Percentiles rank a stretch among this genome's conserved stretches.
phyloP scores from a whole-genome alignment of 1,284 basidiomycete species.

The Tylopilus sp. region DNA sequence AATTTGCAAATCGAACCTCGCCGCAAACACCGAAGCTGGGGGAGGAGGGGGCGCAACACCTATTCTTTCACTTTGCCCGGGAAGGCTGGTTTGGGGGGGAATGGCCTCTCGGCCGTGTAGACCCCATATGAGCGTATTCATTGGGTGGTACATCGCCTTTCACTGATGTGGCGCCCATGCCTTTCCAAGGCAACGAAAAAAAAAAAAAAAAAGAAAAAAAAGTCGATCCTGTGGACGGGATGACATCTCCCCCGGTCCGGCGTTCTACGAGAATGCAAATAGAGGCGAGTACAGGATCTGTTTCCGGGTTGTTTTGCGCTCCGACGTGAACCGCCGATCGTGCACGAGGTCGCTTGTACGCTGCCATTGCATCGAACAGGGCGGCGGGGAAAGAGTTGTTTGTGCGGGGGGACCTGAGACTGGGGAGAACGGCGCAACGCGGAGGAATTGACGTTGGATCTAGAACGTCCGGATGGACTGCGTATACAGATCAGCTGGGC shows the following conservation, averaged over 20 bases:
- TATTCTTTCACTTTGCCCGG: constrained; percentile 5
- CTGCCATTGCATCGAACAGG: constrained; percentile 40
- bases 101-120: constrained; percentile 18
- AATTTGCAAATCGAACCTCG: constrained; percentile 28
- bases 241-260: constrained; percentile 14
- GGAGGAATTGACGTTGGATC: constrained; percentile 23
- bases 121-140: constrained; percentile 17
- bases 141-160: constrained; percentile 12
- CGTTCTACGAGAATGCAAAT: constrained; percentile 20
- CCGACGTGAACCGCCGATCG: constrained; percentile 38
- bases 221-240: constrained; percentile 34
- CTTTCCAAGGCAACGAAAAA: constrained; percentile 36
- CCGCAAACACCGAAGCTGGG: constrained; percentile 16
- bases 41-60: constrained; percentile 13
- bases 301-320: constrained; percentile 34
- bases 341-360: constrained; percentile 40
- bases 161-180: constrained; percentile 19
- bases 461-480: constrained; percentile 10
- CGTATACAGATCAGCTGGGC: not conserved
- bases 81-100: constrained; percentile 6
- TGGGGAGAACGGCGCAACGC: constrained; percentile 20
- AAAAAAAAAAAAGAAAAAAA: constrained; percentile 34
- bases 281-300: constrained; percentile 34
- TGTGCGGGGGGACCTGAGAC: not conserved
- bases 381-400: constrained; percentile 41